Percentiles rank a stretch among this genome's conserved stretches.
Conservation (phyloP, 768 basidiomycete genomes). For the Leucosporidium scottii region DNA sequence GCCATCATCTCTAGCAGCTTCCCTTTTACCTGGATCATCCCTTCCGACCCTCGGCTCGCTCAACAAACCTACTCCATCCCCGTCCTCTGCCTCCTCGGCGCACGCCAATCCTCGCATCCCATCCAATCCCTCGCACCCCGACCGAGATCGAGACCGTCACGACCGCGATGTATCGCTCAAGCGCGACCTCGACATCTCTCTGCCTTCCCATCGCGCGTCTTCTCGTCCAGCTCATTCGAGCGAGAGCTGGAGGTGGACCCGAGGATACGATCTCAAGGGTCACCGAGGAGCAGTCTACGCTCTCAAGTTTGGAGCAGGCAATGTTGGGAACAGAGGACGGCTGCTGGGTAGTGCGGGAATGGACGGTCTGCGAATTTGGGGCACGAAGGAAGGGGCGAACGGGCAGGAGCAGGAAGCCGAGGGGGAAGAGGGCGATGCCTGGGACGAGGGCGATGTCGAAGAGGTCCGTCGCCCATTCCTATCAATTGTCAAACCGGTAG, state of each 20-base stretch:
- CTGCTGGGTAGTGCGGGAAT: constrained; percentile 3
- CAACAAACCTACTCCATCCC: background rate
- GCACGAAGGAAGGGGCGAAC: background rate
- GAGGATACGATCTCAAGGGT: constrained; percentile 9
- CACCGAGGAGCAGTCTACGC: constrained; percentile 7
- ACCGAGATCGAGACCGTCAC: background rate
- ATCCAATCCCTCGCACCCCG: background rate
- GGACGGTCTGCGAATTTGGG: constrained; percentile 5
- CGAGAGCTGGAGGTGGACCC: constrained; percentile 2
- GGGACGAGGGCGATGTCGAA: constrained; percentile 9
- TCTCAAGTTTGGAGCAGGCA: background rate
- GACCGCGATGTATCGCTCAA: background rate
- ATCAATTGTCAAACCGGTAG: background rate
- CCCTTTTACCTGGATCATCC: background rate
- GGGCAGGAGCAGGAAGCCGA: background rate
- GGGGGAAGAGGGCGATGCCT: constrained; percentile 1
- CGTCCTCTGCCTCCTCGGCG: background rate
- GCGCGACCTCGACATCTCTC: constrained; percentile 5
- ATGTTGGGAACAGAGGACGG: background rate
- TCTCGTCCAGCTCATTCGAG: background rate
- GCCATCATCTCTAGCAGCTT: constrained; percentile 1
- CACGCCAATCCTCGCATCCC: background rate
- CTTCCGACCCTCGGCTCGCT: too few relatives aligned
- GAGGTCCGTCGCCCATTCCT: background rate
- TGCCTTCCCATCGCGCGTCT: background rate